Conservation (phyloP, 495 filamentous ascomycete species). For the Thozetella sp. region DNA sequence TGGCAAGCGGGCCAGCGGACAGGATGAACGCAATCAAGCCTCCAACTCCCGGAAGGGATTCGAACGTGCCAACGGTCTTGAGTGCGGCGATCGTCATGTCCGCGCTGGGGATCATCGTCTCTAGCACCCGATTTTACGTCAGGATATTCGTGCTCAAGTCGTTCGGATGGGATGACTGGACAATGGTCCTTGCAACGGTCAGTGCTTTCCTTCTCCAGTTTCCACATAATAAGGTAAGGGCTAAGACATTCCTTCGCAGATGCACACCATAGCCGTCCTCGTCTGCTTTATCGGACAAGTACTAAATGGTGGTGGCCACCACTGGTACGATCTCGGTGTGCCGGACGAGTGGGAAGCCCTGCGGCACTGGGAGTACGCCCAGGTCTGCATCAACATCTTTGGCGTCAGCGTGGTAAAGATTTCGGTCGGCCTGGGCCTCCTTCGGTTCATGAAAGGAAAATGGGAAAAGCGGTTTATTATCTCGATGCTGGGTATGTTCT, state of each 20-base stretch:
- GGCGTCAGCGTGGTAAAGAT: background rate
- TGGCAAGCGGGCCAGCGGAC: too few relatives aligned
- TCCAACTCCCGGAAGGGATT: background rate
- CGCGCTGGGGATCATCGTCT: background rate
- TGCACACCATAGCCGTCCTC: background rate
- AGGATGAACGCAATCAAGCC: too few relatives aligned
- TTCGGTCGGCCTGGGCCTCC: background rate
- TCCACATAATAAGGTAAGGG: too few relatives aligned
- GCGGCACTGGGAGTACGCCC: background rate
- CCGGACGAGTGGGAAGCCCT: background rate
- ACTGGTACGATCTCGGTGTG: constrained; percentile 1
- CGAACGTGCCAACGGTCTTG: background rate
- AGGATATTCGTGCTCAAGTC: background rate
- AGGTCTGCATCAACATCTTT: background rate
- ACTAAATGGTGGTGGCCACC: background rate
- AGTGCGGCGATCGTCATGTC: background rate
- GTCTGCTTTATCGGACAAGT: background rate
- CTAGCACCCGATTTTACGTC: background rate
- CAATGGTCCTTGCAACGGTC: background rate
- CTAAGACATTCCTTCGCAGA: background rate
- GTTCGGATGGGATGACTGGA: background rate
- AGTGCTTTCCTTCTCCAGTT: too few relatives aligned
- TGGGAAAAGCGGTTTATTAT: background rate
- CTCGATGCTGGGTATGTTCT: background rate
- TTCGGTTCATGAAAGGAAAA: background rate